Percentiles rank a stretch among this genome's conserved stretches.
Conservation (phyloP, 2,329 filamentous ascomycete genomes). For the Penicillium sumatraense region DNA sequence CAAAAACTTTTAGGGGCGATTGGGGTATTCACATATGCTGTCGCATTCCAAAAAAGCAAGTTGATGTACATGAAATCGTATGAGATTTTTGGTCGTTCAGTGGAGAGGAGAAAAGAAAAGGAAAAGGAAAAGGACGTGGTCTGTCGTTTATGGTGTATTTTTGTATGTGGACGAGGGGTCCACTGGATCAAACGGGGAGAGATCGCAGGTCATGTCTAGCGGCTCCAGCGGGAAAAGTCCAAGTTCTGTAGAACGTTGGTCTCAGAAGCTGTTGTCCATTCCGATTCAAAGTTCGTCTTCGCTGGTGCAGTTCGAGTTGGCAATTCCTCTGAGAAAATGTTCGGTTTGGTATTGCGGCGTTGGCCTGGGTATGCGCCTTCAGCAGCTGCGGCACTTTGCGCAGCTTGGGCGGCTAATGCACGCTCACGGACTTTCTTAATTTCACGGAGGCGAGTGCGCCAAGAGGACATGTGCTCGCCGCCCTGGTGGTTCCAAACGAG, state of each 20-base stretch:
- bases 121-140: background rate
- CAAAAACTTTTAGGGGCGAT: slow-evolving; percentile 28
- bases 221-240: slow-evolving; percentile 50
- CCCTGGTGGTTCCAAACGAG: slow-evolving; percentile 79
- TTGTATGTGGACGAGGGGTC: no score
- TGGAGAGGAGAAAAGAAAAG: background rate
- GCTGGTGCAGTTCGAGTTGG: slow-evolving; percentile 35
- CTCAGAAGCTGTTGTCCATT: slow-evolving; percentile 44
- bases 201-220: slow-evolving; percentile 31
- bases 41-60: slow-evolving; percentile 24
- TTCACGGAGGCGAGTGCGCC: slow-evolving; percentile 83
- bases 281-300: slow-evolving; percentile 40
- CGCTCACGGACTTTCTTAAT: slow-evolving; percentile 79
- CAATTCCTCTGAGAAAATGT: slow-evolving; percentile 41
- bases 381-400: slow-evolving; percentile 31
- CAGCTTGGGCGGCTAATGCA: slow-evolving; percentile 36
- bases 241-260: slow-evolving; percentile 44
- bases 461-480: slow-evolving; percentile 84
- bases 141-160: no score
- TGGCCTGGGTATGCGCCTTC: slow-evolving; percentile 40
- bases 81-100: slow-evolving; percentile 17
- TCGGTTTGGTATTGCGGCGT: slow-evolving; percentile 44
- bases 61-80: slow-evolving; percentile 34
- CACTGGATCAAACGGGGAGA: no score
- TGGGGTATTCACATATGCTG: slow-evolving; percentile 37